A percentile compares a stretch with the other conserved stretches of the same genome.
Conservation (phyloP, 108 stramenopile genomes). For the Skeletonema marinoi region DNA sequence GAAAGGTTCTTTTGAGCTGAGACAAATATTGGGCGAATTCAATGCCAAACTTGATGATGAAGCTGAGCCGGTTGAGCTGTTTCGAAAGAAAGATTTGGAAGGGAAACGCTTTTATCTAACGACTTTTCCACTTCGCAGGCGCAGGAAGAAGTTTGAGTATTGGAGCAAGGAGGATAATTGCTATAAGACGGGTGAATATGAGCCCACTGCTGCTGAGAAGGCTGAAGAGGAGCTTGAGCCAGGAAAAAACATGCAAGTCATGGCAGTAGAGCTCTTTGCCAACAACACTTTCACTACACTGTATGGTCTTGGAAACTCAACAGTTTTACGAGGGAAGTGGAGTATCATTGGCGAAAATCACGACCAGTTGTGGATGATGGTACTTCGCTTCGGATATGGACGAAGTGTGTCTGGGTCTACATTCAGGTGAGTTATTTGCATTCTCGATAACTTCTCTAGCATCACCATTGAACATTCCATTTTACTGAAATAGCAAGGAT, state of each 20-base stretch:
- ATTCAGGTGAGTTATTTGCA: constrained; percentile 50
- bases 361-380: constrained; percentile 87
- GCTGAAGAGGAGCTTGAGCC: constrained; percentile 54
- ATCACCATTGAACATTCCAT: no score
- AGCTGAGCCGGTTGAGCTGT: constrained; percentile 58
- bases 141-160: constrained; percentile 55
- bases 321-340: constrained; percentile 77
- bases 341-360: constrained; percentile 69
- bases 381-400: constrained; percentile 84
- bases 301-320: constrained; percentile 65
- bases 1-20: constrained; percentile 66
- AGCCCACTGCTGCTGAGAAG: constrained; percentile 38
- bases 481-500: no score
- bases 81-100: constrained; percentile 61
- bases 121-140: constrained; percentile 58
- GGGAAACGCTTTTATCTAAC: constrained; percentile 71
- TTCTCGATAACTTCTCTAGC: not conserved
- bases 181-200: constrained; percentile 58
- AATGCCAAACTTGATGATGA: constrained; percentile 54
- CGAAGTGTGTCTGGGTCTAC: constrained; percentile 77
- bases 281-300: constrained; percentile 83
- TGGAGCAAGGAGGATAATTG: constrained; percentile 70
- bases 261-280: constrained; percentile 70
- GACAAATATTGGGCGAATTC: constrained; percentile 69
- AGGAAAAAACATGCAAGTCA: constrained; percentile 50